phyloP scores from a whole-genome alignment of 768 basidiomycete species.

The Mrakia gelida region DNA sequence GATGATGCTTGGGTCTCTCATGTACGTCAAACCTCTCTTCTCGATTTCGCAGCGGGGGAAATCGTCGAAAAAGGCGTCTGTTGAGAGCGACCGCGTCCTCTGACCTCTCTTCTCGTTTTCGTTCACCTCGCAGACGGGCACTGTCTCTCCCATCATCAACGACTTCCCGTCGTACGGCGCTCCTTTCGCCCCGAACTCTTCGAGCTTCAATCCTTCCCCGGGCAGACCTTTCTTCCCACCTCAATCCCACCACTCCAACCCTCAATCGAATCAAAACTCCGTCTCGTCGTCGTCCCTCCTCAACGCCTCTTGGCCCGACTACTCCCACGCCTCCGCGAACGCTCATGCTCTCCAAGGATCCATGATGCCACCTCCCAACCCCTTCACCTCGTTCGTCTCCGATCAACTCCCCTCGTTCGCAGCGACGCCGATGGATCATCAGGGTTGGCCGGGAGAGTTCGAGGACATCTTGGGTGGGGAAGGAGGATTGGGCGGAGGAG shows the following conservation, averaged over 20 bases:
- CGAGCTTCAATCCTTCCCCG: neutral
- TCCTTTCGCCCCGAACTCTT: neutral
- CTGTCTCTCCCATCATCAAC: constrained; percentile 22
- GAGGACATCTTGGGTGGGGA: neutral
- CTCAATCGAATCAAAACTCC: neutral
- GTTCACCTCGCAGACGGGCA: constrained; percentile 5
- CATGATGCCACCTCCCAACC: neutral
- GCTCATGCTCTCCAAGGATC: neutral
- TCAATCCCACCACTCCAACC: neutral
- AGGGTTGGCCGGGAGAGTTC: constrained; percentile 5
- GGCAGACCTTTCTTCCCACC: neutral
- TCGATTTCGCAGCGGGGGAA: too few species aligned
- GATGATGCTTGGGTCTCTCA: constrained; percentile 26
- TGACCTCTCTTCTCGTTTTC: too few species aligned
- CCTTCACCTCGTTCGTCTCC: neutral
- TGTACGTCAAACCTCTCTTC: neutral
- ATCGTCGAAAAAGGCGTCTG: too few species aligned
- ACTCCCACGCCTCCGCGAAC: neutral
- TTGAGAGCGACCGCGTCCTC: too few species aligned
- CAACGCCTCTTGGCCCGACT: neutral
- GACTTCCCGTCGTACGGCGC: neutral
- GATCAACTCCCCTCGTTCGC: neutral
- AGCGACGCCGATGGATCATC: neutral
- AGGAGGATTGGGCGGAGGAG: neutral
- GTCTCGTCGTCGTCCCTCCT: neutral